A percentile compares a stretch with the other conserved stretches of the same genome.
Evolutionary conservation across 208 protist species (phyloP).

Genomic region (Wallacemonas sp.): DNA sequence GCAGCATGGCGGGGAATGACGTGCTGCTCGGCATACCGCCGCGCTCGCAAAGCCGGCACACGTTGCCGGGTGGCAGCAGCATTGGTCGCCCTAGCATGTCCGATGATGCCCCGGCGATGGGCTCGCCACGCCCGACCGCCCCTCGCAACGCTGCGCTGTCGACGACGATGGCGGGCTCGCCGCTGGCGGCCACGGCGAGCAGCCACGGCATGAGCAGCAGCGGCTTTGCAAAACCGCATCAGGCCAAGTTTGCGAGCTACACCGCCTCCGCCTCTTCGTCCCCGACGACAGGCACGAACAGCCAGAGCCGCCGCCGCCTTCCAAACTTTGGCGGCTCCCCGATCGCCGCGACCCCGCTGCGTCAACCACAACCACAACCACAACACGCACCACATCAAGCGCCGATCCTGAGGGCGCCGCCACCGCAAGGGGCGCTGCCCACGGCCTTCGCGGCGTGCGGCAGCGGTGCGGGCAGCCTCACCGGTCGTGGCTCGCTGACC

Average conservation of each 20-base stretch:
- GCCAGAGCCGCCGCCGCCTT: not conserved
- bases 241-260: conserved; percentile 14
- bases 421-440: not conserved
- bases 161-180: not conserved
- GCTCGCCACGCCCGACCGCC: conserved; percentile 6
- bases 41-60: not conserved
- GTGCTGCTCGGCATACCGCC: conserved; percentile 1
- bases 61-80: too few species aligned
- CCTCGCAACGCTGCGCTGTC: not conserved
- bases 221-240: not conserved
- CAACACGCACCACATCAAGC: not conserved
- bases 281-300: not conserved
- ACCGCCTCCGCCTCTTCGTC: not conserved
- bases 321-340: not conserved
- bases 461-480: conserved; percentile 6
- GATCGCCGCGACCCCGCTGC: not conserved
- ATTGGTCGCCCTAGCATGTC: too few species aligned
- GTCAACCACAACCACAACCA: not conserved
- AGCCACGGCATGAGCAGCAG: not conserved
- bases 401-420: not conserved
- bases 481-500: not conserved
- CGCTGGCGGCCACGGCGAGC: not conserved
- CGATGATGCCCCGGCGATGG: too few species aligned
- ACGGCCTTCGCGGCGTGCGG: not conserved
- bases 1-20: not conserved